Conservation (phyloP, 305 asterid species). For the Fraxinus floribunda region DNA sequence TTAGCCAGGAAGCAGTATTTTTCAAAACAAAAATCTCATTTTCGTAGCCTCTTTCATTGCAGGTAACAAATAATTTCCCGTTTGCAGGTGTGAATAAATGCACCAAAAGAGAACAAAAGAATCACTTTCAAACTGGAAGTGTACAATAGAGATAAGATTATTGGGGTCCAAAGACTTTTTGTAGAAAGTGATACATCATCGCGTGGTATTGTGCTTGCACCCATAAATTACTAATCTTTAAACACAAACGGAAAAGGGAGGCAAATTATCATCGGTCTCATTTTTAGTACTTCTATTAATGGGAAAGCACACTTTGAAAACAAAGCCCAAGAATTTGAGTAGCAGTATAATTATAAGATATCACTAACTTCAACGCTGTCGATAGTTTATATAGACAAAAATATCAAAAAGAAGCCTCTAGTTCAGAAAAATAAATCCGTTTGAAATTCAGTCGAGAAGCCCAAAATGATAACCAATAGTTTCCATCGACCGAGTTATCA, state of each 20-base stretch:
- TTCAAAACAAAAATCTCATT: neutral
- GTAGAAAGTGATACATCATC: slow-evolving; percentile 9
- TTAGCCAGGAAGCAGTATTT: neutral
- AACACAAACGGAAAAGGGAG: neutral
- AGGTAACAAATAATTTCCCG: neutral
- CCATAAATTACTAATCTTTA: neutral
- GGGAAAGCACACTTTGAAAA: neutral
- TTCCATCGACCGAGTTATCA: neutral
- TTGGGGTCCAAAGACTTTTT: slow-evolving; percentile 33
- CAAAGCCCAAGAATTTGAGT: neutral
- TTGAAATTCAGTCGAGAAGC: neutral
- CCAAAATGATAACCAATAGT: neutral
- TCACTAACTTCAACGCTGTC: neutral
- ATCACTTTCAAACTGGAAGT: slow-evolving; percentile 23
- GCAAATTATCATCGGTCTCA: neutral
- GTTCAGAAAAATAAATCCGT: neutral
- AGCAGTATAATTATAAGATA: neutral
- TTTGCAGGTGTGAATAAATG: neutral
- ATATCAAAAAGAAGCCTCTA: neutral
- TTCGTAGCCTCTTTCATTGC: neutral
- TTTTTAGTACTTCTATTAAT: neutral
- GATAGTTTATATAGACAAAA: neutral
- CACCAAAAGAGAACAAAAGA: slow-evolving; percentile 17
- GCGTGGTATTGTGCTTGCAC: neutral
- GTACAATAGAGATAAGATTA: slow-evolving; percentile 22